Evolutionary conservation across 768 basidiomycete species (phyloP), one percentile per base, ranked within the genome.

Genomic region (Strobilomyces echinocephalus): DNA sequence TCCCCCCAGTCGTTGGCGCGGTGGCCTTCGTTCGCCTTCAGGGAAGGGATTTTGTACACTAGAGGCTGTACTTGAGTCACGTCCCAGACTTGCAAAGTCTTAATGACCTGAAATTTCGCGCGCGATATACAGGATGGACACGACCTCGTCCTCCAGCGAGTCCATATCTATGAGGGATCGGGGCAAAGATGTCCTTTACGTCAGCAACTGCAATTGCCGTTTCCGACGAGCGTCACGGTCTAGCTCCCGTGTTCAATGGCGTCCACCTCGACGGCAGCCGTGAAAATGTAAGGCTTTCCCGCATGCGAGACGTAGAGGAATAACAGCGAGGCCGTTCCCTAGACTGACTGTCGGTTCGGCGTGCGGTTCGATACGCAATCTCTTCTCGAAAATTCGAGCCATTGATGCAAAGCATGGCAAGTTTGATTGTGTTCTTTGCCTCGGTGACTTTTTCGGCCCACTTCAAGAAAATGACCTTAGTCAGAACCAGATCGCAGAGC

Each of bases 1-100:
- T 93, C 88, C 15, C 93, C 91, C 94, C 94, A 97, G 59, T 93
- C 90, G 50, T 85, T 86, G 11, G 94, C 94, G 49, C 91, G 86
- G 72, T 95, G 88, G 9, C 94, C 94, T 65, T 93, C 89, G 63
- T 92, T 88, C 36, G 79, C 79, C 64, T 82, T 91, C 63, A 94
- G 74, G 44, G 93, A 84, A 2, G 94, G 94, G 44, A 97, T 91
- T 74, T 87, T 91, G 77, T 87, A 95, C 35, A 95, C 94, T 95
- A 69, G 20, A 57, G 48, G 36, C 18, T 41, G 57, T 66, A 49
- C 54, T 57, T 60, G 53, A 65, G 56, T 42, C 56, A 54, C 49
- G 46, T 55, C 49, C 50, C 56, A 46, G 35, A 59, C 42, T 49
- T 39, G 48, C 43, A 57, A 54, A 49, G 44, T 18, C 35, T 26